Conservation (phyloP, 192 early-diverging fungal genomes). For the Entomortierella chlamydospora region DNA sequence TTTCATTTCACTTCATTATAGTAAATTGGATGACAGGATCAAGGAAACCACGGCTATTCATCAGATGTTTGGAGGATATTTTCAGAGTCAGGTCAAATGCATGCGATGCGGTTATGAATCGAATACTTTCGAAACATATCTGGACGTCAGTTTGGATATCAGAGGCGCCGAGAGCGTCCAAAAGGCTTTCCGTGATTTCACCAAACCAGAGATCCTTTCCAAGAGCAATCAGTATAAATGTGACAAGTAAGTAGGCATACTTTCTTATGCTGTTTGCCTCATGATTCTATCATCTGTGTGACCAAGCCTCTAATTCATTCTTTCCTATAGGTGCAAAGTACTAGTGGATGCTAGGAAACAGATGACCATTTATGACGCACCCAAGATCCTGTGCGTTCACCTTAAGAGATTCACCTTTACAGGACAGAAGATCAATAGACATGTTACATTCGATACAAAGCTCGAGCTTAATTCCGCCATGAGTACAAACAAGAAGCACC, state of each 20-base stretch:
- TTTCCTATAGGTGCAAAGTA: constrained; percentile 69
- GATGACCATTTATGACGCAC: constrained; percentile 80
- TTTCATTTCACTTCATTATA: constrained; percentile 1
- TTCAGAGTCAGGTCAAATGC: constrained; percentile 85
- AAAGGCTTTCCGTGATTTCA: constrained; percentile 78
- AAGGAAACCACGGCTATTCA: constrained; percentile 82
- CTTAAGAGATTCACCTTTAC: constrained; percentile 86
- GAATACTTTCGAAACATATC: constrained; percentile 79
- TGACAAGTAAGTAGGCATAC: constrained; percentile 74
- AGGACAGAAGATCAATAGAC: constrained; percentile 72
- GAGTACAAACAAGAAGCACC: constrained; percentile 46
- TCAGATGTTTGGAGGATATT: constrained; percentile 86
- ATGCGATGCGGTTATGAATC: constrained; percentile 76
- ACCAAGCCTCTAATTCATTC: too few relatives aligned
- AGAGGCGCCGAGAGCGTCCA: constrained; percentile 70
- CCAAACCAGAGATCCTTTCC: constrained; percentile 72
- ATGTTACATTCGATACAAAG: constrained; percentile 69
- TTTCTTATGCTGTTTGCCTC: too few relatives aligned
- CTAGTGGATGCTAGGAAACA: constrained; percentile 85
- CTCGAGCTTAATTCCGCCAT: constrained; percentile 76
- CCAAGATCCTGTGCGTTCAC: constrained; percentile 79
- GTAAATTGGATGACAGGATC: constrained; percentile 74
- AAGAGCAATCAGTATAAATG: constrained; percentile 84
- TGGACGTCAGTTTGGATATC: constrained; percentile 86
- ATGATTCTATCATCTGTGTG: too few relatives aligned